These are phyloP conservation scores for Cytidiella melzeri DNA, from an alignment of 768 basidiomycete species.

Conservation along the genomic window DNA sequence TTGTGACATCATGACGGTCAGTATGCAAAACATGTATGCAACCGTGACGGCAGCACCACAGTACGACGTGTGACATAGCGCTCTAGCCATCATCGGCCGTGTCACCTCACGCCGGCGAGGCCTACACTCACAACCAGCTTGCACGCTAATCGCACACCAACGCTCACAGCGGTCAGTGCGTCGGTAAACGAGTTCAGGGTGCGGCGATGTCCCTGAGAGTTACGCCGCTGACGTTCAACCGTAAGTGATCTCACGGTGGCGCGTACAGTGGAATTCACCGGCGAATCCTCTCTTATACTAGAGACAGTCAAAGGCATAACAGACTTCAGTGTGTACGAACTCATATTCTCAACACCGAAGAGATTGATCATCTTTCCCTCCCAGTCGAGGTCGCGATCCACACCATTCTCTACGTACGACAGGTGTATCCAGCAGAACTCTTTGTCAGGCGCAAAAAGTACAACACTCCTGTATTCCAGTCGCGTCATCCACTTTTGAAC, in stretches of 20 bases:
- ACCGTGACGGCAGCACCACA: too few species aligned
- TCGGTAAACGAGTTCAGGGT: too few species aligned
- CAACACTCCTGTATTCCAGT: constrained; percentile 87
- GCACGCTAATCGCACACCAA: too few species aligned
- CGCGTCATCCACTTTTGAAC: constrained; percentile 83
- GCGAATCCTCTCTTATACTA: constrained; percentile 20
- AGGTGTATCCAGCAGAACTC: constrained; percentile 83
- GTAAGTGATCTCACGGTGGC: constrained; percentile 16
- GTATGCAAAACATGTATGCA: too few species aligned
- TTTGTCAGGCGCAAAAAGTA: constrained; percentile 88
- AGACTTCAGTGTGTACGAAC: constrained; percentile 56
- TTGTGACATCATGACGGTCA: too few species aligned
- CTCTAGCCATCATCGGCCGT: too few species aligned
- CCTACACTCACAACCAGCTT: too few species aligned
- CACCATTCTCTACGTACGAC: constrained; percentile 84
- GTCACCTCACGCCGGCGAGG: too few species aligned
- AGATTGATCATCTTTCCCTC: background rate
- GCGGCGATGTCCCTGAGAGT: too few species aligned
- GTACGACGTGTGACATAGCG: too few species aligned
- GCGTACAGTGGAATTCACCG: background rate
- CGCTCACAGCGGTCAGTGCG: too few species aligned
- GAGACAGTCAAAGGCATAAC: constrained; percentile 60
- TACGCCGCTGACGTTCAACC: constrained; percentile 28
- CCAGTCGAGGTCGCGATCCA: constrained; percentile 93
- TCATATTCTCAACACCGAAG: background rate